Conservation (phyloP, 768 basidiomycete genomes). For the Amanita inopinata region DNA sequence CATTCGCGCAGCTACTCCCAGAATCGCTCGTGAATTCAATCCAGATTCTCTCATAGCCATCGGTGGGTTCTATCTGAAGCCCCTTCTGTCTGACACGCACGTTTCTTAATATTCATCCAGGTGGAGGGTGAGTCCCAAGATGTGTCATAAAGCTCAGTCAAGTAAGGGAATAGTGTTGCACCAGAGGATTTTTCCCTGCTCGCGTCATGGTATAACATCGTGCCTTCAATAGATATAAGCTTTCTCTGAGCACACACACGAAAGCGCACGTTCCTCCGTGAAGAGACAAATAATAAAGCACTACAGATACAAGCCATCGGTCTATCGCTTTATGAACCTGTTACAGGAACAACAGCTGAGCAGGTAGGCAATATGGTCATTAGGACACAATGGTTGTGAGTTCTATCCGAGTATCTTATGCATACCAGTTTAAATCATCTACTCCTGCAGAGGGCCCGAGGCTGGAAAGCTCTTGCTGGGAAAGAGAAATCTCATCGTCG, state of each 20-base stretch:
- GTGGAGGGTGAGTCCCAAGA: slow-evolving; percentile 81
- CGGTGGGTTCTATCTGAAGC: slow-evolving; percentile 30
- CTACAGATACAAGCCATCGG: slow-evolving; percentile 96
- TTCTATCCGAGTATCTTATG: slow-evolving; percentile 11
- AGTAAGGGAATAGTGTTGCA: background rate
- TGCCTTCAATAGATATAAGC: slow-evolving; percentile 2
- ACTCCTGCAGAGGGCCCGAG: slow-evolving; percentile 44
- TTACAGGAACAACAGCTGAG: slow-evolving; percentile 65
- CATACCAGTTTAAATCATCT: slow-evolving; percentile 6
- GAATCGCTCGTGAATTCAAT: slow-evolving; percentile 71
- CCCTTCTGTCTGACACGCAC: too few species aligned
- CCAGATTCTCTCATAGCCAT: slow-evolving; percentile 85
- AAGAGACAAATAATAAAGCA: slow-evolving; percentile 56
- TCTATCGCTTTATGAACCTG: slow-evolving; percentile 86
- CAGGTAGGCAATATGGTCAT: slow-evolving; percentile 79
- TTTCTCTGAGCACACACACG: slow-evolving; percentile 17
- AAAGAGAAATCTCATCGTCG: slow-evolving; percentile 72
- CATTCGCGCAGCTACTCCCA: slow-evolving; percentile 54
- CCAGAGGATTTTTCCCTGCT: slow-evolving; percentile 91
- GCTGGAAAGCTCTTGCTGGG: slow-evolving; percentile 67
- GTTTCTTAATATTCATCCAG: slow-evolving; percentile 23
- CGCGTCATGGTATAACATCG: slow-evolving; percentile 58
- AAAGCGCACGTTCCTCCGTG: slow-evolving; percentile 75
- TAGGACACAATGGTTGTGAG: slow-evolving; percentile 94
- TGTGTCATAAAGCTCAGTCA: slow-evolving; percentile 8